Evolutionary conservation across 2,329 filamentous ascomycete genomes (phyloP), one percentile per base, ranked within the genome.

Genomic region (Arthrobotrys musiformis): DNA sequence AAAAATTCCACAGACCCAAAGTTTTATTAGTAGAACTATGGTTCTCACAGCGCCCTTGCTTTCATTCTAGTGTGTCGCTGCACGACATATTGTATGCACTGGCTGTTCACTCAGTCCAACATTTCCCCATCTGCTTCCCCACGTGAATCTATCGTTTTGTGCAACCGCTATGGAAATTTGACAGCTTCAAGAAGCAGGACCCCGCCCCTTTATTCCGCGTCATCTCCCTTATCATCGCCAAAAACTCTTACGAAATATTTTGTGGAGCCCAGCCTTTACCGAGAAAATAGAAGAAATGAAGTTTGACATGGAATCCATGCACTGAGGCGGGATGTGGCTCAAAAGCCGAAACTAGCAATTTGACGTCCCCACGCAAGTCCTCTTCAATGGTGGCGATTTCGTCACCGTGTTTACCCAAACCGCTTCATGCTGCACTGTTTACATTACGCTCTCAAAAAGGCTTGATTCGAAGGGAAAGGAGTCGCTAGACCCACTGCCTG

Each of bases 301-400:
- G 4, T 52, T 52, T 64, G 44, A 64, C 61, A 64, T 64, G 61
- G 61, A 64, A 48, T 56, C 48, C 35, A 42, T 56, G 48, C 37
- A 19, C 37, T 33, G 37, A 56, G 28, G 64, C 64, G 64, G 52
- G 64, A 69, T 46, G 64, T 24, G 56, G 35, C 40, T 24, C 63
- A 68, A 30, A 69, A 60, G 52, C 52, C 64, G 64, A 69, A 61
- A 69, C 64, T 15, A 35, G 28, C 33, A 52, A 54, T 54, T 66
- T 66, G 62, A 40, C 19, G 9, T 54, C 62, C 62, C 44, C 46
- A 66, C 46, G 46, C 33, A 37, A 22, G n/a, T n/a, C n/a, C n/a
- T n/a, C n/a, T 28, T 52, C 44, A 40, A 50, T 54, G 13, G 50
- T 28, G 46, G 35, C 30, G 17, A 66, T 54, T 66, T 66, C 44